These are phyloP conservation scores for Berkeleyomyces rouxiae DNA, from an alignment of 2,329 filamentous ascomycete genomes.

Conservation along the genomic window DNA sequence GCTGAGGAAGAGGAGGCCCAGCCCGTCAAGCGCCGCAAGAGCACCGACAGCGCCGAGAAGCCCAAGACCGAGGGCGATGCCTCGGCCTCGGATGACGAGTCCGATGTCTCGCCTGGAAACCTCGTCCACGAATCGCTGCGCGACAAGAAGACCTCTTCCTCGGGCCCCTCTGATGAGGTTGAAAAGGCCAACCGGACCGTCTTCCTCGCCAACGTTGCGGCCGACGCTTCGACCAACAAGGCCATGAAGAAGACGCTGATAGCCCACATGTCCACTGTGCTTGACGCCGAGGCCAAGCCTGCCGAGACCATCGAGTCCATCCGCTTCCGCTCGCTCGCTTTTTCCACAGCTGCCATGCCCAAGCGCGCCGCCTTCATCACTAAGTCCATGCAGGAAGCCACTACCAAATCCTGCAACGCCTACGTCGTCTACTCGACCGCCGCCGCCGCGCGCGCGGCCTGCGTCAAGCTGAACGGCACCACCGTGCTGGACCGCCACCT, in stretches of 20 bases:
- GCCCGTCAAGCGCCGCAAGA: slow-evolving; percentile 30
- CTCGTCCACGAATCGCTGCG: slow-evolving; percentile 40
- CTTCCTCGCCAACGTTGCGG: slow-evolving; percentile 84
- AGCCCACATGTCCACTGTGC: slow-evolving; percentile 60
- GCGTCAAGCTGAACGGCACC: slow-evolving; percentile 64
- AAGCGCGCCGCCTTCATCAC: slow-evolving; percentile 92
- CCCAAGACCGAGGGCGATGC: slow-evolving; percentile 36
- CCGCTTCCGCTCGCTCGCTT: slow-evolving; percentile 86
- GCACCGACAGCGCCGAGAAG: slow-evolving; percentile 21
- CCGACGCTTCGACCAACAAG: slow-evolving; percentile 66
- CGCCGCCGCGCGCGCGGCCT: slow-evolving; percentile 59
- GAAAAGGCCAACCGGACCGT: slow-evolving; percentile 82
- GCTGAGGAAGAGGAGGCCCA: slow-evolving; percentile 33
- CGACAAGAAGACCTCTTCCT: slow-evolving; percentile 15
- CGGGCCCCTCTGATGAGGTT: slow-evolving; percentile 31
- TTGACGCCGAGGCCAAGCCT: slow-evolving; percentile 34
- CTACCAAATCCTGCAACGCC: slow-evolving; percentile 83
- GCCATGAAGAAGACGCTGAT: slow-evolving; percentile 61
- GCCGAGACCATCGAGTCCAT: slow-evolving; percentile 72
- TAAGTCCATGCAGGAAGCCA: slow-evolving; percentile 76
- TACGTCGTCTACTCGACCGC: slow-evolving; percentile 76
- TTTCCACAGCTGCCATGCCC: slow-evolving; percentile 57
- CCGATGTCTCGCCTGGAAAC: slow-evolving; percentile 22
- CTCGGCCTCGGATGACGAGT: slow-evolving; percentile 25
- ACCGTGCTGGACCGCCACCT: slow-evolving; percentile 74